phyloP scores from a whole-genome alignment of 139 green algal genomes.

The Micractinium sp. region DNA sequence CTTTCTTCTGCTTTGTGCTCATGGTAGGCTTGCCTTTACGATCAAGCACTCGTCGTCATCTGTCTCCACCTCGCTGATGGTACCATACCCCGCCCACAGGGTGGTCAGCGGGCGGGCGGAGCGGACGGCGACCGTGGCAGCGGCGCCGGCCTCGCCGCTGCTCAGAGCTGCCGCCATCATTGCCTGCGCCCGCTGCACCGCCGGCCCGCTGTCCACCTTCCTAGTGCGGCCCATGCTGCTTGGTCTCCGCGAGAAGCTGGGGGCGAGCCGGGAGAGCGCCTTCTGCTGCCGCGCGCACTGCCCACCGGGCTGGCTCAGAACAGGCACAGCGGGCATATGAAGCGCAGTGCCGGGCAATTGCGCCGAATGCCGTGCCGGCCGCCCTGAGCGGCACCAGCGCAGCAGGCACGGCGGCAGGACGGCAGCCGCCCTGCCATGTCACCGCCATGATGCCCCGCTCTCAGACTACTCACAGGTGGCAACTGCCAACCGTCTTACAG shows the following conservation, averaged over 20 bases:
- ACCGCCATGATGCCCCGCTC: too few relatives aligned
- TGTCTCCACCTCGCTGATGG: conserved; percentile 2
- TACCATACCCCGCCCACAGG: conserved; percentile 33
- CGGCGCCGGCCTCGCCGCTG: not conserved
- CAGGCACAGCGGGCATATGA: not conserved
- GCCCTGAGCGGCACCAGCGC: not conserved
- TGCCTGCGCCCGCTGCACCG: not conserved
- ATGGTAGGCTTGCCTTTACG: not conserved
- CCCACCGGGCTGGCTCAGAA: not conserved
- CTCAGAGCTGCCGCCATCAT: not conserved
- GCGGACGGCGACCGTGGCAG: not conserved
- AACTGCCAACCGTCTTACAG: too few relatives aligned
- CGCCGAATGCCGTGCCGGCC: not conserved
- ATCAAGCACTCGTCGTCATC: conserved; percentile 7
- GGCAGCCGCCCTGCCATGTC: too few relatives aligned
- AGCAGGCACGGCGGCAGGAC: too few relatives aligned
- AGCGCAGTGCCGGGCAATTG: not conserved
- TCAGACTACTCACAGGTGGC: too few relatives aligned
- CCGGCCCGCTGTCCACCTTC: not conserved
- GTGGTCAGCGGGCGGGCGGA: not conserved
- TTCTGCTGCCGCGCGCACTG: not conserved
- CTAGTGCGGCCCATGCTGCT: not conserved
- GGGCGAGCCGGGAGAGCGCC: too few relatives aligned
- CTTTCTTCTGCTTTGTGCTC: too few relatives aligned
- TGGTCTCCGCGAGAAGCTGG: too few relatives aligned